A percentile compares a stretch with the other conserved stretches of the same genome.
Conservation (phyloP, 2,329 filamentous ascomycete genomes). For the Eutypa lata region DNA sequence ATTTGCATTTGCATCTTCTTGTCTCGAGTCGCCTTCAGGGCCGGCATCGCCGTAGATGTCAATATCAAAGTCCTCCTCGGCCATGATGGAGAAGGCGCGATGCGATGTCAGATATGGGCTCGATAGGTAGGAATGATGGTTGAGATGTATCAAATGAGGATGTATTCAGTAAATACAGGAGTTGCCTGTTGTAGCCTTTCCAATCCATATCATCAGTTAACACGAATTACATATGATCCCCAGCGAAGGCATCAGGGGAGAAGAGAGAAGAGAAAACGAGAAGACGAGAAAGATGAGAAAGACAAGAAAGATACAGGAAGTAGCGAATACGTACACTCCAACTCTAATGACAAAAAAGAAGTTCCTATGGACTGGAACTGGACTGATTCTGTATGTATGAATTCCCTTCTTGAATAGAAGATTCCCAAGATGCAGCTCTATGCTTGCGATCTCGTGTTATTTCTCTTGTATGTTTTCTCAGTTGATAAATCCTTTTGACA, state of each 20-base stretch:
- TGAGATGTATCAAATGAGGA: slow-evolving; percentile 30
- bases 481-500: slow-evolving; percentile 11
- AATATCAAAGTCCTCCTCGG: slow-evolving; percentile 70
- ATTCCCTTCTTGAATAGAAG: slow-evolving; percentile 27
- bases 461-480: slow-evolving; percentile 1
- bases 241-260: slow-evolving; percentile 11
- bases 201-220: slow-evolving; percentile 34
- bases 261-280: slow-evolving; percentile 12
- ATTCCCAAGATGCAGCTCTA: slow-evolving; percentile 61
- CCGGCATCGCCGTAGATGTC: slow-evolving; percentile 66
- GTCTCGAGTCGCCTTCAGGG: slow-evolving; percentile 37
- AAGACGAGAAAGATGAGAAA: slow-evolving; percentile 26
- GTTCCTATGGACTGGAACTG: slow-evolving; percentile 1
- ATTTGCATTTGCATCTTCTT: slow-evolving; percentile 35
- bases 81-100: slow-evolving; percentile 44
- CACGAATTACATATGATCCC: slow-evolving; percentile 22
- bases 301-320: slow-evolving; percentile 34
- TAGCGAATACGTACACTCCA: slow-evolving; percentile 57
- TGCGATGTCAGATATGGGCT: slow-evolving; percentile 27
- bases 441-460: slow-evolving; percentile 48
- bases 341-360: slow-evolving; percentile 17
- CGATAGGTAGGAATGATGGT: slow-evolving; percentile 21
- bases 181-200: slow-evolving; percentile 33
- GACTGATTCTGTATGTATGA: background rate
- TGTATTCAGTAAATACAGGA: slow-evolving; percentile 41